Conservation (phyloP, 2,329 filamentous ascomycete genomes). For the Lecanicillium sp. region DNA sequence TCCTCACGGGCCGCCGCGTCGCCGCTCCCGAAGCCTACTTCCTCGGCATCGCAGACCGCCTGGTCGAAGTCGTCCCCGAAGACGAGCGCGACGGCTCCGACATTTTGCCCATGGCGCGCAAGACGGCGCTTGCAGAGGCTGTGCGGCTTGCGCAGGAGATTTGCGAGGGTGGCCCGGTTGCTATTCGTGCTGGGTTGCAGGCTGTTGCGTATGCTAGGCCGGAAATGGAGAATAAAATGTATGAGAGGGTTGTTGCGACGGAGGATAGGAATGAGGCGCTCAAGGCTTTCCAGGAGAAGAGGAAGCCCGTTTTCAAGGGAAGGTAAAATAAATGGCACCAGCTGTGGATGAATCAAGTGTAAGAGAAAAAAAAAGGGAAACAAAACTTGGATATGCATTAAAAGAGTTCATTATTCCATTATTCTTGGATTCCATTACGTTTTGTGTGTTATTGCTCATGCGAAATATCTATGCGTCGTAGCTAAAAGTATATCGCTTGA, state of each 20-base stretch:
- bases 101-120: constrained; percentile 51
- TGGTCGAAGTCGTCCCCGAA: constrained; percentile 68
- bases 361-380: not conserved
- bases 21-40: constrained; percentile 82
- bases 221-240: constrained; percentile 78
- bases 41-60: constrained; percentile 78
- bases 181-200: constrained; percentile 68
- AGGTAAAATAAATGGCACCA: constrained; percentile 30
- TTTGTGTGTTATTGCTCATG: too few species aligned
- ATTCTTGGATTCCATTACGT: too few species aligned
- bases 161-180: constrained; percentile 81
- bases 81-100: constrained; percentile 32
- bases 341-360: not conserved
- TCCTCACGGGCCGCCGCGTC: constrained; percentile 84
- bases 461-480: too few species aligned
- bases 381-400: too few species aligned
- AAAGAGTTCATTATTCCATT: too few species aligned
- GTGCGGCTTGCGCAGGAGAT: constrained; percentile 76
- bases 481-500: too few species aligned
- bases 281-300: constrained; percentile 65
- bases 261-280: constrained; percentile 86
- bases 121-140: constrained; percentile 64
- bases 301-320: constrained; percentile 50
- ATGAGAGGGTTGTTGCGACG: constrained; percentile 72
- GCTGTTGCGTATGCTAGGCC: constrained; percentile 68